These are phyloP conservation scores for Coffea canephora DNA, from an alignment of 257 asterid species.

Conservation along the genomic window DNA sequence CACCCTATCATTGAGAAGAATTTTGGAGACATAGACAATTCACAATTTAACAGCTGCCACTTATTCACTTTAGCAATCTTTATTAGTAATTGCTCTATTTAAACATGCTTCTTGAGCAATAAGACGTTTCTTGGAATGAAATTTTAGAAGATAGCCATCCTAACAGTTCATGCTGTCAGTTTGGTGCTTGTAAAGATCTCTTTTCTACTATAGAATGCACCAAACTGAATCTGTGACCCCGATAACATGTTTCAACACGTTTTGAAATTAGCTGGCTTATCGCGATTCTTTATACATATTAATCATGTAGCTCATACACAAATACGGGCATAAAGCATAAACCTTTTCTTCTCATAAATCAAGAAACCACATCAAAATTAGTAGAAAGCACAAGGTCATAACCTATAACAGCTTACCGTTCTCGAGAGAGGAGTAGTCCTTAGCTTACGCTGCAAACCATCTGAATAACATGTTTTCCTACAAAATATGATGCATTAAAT, in stretches of 20 bases:
- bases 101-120: neutral
- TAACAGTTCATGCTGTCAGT: neutral
- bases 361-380: neutral
- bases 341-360: neutral
- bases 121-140: neutral
- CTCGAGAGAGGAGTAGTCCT: slow-evolving; percentile 23
- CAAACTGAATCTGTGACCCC: neutral
- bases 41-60: neutral
- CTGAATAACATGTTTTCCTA: slow-evolving; percentile 19
- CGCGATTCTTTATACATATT: neutral
- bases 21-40: neutral
- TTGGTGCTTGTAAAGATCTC: too few relatives aligned
- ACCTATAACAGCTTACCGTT: slow-evolving; percentile 24
- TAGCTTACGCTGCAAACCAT: slow-evolving; percentile 22
- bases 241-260: neutral
- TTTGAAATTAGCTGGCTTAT: neutral
- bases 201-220: neutral
- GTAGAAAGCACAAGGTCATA: neutral
- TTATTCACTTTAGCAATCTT: neutral
- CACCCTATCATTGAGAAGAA: slow-evolving; percentile 27
- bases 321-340: neutral
- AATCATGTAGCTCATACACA: neutral
- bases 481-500: neutral
- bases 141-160: neutral
- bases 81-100: neutral